These are phyloP conservation scores for Talaromyces marneffei DNA, from an alignment of 2,329 filamentous ascomycete genomes.

Conservation along the genomic window DNA sequence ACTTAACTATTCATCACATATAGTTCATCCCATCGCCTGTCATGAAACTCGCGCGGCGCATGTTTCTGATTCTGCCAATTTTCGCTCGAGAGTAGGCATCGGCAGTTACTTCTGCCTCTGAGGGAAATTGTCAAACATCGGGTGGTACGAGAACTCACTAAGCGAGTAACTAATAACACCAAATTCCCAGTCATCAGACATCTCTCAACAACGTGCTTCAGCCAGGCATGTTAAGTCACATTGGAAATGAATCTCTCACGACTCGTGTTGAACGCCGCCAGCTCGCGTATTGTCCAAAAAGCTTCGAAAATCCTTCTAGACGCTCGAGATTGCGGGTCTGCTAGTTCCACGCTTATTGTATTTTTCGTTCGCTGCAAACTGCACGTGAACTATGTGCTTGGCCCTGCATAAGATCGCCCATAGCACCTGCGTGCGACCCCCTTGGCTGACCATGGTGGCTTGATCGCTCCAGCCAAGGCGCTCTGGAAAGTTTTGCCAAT, in stretches of 20 bases:
- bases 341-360: neutral
- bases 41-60: neutral
- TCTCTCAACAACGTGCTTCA: neutral
- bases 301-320: conserved; percentile 2
- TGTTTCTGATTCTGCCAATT: neutral
- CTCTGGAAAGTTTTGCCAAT: neutral
- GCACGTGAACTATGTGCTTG: neutral
- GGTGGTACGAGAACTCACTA: too few relatives aligned
- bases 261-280: neutral
- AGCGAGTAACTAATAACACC: neutral
- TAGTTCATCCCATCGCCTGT: neutral
- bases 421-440: neutral
- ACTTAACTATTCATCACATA: neutral
- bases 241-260: neutral
- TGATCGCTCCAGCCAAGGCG: neutral
- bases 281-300: neutral
- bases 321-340: neutral
- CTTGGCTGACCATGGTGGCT: neutral
- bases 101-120: neutral
- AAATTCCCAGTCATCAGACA: neutral
- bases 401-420: neutral
- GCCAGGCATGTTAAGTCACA: neutral
- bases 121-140: neutral
- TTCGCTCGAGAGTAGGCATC: neutral
- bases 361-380: neutral